Percentiles rank a stretch among this genome's conserved stretches.
Conservation (phyloP, 164 flowering plant species). For the Nelumbo lutea region DNA sequence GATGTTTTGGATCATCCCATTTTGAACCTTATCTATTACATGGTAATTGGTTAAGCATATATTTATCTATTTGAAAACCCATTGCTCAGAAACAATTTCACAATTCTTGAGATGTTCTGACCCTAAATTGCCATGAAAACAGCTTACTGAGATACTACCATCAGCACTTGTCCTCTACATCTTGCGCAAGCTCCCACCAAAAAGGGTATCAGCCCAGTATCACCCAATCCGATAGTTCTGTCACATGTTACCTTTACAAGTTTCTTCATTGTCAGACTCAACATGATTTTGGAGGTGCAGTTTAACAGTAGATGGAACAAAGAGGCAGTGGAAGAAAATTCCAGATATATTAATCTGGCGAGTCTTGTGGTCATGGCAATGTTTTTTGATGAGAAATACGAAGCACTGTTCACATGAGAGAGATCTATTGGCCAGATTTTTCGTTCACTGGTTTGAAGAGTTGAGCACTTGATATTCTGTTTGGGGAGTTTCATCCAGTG, state of each 20-base stretch:
- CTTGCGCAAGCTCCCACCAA: constrained; percentile 88
- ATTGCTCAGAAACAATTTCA: not conserved
- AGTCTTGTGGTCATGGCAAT: not conserved
- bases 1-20: constrained; percentile 87
- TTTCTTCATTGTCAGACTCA: not conserved
- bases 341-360: not conserved
- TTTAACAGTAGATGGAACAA: not conserved
- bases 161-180: constrained; percentile 91
- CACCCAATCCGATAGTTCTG: constrained; percentile 63
- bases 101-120: not conserved
- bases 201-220: constrained; percentile 78
- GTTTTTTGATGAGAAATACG: not conserved
- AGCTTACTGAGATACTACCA: constrained; percentile 87
- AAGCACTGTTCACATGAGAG: not conserved
- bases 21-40: constrained; percentile 70
- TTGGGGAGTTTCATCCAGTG: not conserved
- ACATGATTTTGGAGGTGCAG: not conserved
- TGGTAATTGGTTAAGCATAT: constrained; percentile 38
- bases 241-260: not conserved
- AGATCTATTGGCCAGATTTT: not conserved
- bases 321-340: not conserved
- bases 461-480: not conserved
- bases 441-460: not conserved
- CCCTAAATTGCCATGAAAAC: constrained; percentile 16
- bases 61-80: not conserved